phyloP scores from a whole-genome alignment of 805 yeast species.

The Candida coquimbonensis region DNA sequence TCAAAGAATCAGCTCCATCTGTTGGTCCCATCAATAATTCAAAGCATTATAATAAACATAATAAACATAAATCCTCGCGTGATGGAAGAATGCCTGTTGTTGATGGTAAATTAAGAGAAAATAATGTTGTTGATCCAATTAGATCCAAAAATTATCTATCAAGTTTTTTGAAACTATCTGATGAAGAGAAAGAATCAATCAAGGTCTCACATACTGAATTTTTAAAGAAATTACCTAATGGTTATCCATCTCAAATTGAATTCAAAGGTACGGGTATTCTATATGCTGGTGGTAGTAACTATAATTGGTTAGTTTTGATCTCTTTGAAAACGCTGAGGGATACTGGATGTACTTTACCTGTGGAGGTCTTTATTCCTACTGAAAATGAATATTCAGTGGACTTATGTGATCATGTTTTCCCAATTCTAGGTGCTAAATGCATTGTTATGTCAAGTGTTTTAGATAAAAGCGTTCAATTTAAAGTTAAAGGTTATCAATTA shows the following conservation, averaged over 20 bases:
- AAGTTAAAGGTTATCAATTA: constrained; percentile 52
- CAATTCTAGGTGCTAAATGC: constrained; percentile 61
- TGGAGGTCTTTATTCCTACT: constrained; percentile 76
- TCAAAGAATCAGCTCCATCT: constrained; percentile 14
- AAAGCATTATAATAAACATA: constrained; percentile 18
- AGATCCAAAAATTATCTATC: constrained; percentile 19
- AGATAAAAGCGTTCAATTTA: constrained; percentile 31
- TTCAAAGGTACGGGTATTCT: constrained; percentile 55
- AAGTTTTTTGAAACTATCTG: constrained; percentile 13
- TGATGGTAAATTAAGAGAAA: constrained; percentile 21
- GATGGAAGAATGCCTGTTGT: constrained; percentile 19
- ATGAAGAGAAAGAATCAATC: constrained; percentile 11
- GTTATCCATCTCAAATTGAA: constrained; percentile 30
- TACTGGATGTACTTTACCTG: constrained; percentile 62
- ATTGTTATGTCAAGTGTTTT: constrained; percentile 42
- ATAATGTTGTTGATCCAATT: constrained; percentile 17
- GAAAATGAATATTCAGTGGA: constrained; percentile 64
- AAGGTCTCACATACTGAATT: constrained; percentile 17
- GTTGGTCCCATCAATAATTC: constrained; percentile 15
- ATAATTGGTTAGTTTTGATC: constrained; percentile 54
- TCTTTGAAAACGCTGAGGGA: constrained; percentile 51
- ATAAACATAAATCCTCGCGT: constrained; percentile 9
- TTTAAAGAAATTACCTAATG: constrained; percentile 30
- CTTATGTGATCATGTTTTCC: constrained; percentile 59
- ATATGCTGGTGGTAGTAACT: constrained; percentile 69